Base-by-base conservation (phyloP, 2,329 filamentous ascomycete species). In the Sporothrix protearum region DNA sequence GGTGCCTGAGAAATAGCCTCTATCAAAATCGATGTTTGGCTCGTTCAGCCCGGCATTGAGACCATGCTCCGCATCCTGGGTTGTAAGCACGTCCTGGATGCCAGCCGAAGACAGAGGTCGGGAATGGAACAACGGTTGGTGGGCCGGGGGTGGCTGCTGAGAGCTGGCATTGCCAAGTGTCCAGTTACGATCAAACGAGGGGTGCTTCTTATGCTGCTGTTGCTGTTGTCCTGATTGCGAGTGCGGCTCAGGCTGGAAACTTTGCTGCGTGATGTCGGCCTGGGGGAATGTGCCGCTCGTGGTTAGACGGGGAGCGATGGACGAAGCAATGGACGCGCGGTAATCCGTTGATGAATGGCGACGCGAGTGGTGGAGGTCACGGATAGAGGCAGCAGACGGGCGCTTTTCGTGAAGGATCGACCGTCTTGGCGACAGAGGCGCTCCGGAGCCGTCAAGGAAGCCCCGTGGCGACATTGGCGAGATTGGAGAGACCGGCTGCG, bases 1-100 rank as follows among this genome's bases (percentile, higher is more conserved):
- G 19, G 91, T 92, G 2, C 94, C 93, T 8, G 95, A 97, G 78
- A 97, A 97, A 80, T 98, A 98, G 30, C 94, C 95, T 47, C 93
- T 88, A 77, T 98, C 96, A 19, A 93, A 80, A 73, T 96, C 92
- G 30, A 83, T 80, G 19, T 82, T 81, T 9, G 83, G 83, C 72
- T 87, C 85, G 73, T 84, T 83, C 19, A 82, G 76, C 70, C 86
- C 85, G 73, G 14, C 36, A 28, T 47, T 42, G 3, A 70, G 42
- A 12, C 83, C 83, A 16, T 81, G 76, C 14, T 82, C 79, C 8
- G 80, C 76, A 19, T 81, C 81, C 1, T 82, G 81, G 28, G 77
- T 77, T 28, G 80, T 79, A 66, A 81, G 69, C 7, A 81, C 76
- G 69, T 87, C 85, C 39, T 85, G 82, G 42, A 85, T 77, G 16